Percentiles rank a stretch among this genome's conserved stretches.
Evolutionary conservation across 2,329 filamentous ascomycete species (phyloP).

Genomic region (Cladosporium halotolerans): DNA sequence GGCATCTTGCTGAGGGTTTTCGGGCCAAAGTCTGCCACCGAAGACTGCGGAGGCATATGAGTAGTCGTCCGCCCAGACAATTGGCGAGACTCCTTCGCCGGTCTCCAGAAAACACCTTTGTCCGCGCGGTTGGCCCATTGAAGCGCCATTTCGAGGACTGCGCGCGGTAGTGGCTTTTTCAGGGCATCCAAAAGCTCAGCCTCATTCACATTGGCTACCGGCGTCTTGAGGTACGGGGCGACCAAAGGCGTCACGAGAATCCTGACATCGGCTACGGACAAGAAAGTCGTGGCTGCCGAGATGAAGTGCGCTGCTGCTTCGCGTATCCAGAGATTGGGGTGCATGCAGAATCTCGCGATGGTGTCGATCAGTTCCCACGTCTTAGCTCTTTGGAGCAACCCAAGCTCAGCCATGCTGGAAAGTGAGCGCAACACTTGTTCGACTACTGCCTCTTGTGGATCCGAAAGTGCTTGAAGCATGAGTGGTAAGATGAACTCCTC

Average conservation of each 20-base stretch:
- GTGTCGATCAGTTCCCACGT: slow-evolving; percentile 84
- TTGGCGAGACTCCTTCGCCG: slow-evolving; percentile 61
- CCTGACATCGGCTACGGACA: slow-evolving; percentile 73
- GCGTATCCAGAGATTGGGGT: slow-evolving; percentile 91
- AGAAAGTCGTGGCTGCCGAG: slow-evolving; percentile 64
- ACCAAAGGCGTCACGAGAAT: slow-evolving; percentile 79
- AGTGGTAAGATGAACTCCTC: slow-evolving; percentile 94
- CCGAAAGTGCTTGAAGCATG: slow-evolving; percentile 90
- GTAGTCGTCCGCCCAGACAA: slow-evolving; percentile 49
- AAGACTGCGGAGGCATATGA: slow-evolving; percentile 51
- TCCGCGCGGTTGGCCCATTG: slow-evolving; percentile 69
- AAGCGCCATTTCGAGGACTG: slow-evolving; percentile 77
- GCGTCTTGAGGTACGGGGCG: slow-evolving; percentile 71
- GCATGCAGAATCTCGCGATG: slow-evolving; percentile 77
- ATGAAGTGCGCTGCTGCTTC: slow-evolving; percentile 84
- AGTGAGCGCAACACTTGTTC: slow-evolving; percentile 84
- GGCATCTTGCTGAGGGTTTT: slow-evolving; percentile 57
- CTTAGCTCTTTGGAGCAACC: slow-evolving; percentile 75
- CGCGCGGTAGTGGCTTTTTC: slow-evolving; percentile 71
- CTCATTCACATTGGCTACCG: slow-evolving; percentile 64
- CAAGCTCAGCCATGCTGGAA: slow-evolving; percentile 79
- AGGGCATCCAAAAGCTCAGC: slow-evolving; percentile 70
- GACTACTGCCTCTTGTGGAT: slow-evolving; percentile 89
- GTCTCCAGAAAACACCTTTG: slow-evolving; percentile 80
- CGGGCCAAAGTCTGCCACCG: slow-evolving; percentile 50